These are phyloP conservation scores for Debaryomyces subglobosus DNA, from an alignment of 1,139 yeast genomes.

Conservation along the genomic window DNA sequence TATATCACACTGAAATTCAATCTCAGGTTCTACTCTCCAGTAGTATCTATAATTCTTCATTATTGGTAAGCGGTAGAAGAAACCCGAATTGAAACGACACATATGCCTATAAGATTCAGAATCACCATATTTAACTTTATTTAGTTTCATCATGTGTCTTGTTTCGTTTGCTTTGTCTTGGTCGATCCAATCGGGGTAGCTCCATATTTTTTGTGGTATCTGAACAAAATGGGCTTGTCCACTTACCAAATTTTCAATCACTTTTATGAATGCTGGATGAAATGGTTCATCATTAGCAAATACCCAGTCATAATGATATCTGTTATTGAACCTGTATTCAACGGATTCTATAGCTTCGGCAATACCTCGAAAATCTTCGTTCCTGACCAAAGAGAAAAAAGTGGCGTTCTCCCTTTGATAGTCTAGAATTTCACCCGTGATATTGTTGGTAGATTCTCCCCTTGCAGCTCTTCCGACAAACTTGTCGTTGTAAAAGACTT, in stretches of 20 bases:
- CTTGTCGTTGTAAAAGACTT: conserved; percentile 8
- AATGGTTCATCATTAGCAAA: conserved; percentile 68
- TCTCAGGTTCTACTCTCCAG: conserved; percentile 23
- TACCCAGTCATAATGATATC: conserved; percentile 76
- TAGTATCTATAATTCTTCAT: conserved; percentile 20
- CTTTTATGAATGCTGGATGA: conserved; percentile 46
- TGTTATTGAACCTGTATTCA: conserved; percentile 67
- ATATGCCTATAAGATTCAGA: conserved; percentile 37
- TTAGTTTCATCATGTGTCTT: conserved; percentile 23
- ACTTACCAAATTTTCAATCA: conserved; percentile 45
- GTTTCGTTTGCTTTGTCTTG: conserved; percentile 20
- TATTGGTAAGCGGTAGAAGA: conserved; percentile 24
- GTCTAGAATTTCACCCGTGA: not conserved
- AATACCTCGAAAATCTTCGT: conserved; percentile 59
- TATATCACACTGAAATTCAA: conserved; percentile 21
- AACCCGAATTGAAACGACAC: conserved; percentile 37
- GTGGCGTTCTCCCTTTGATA: conserved; percentile 48
- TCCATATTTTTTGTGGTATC: conserved; percentile 55
- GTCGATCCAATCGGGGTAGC: conserved; percentile 33
- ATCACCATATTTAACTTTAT: conserved; percentile 42
- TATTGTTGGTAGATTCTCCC: not conserved
- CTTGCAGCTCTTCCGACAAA: conserved; percentile 10
- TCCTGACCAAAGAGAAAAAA: conserved; percentile 71
- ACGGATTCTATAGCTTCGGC: conserved; percentile 59
- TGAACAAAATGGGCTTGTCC: conserved; percentile 51